phyloP scores from a whole-genome alignment of 192 early-diverging fungal genomes.

The Backusella australiensis region DNA sequence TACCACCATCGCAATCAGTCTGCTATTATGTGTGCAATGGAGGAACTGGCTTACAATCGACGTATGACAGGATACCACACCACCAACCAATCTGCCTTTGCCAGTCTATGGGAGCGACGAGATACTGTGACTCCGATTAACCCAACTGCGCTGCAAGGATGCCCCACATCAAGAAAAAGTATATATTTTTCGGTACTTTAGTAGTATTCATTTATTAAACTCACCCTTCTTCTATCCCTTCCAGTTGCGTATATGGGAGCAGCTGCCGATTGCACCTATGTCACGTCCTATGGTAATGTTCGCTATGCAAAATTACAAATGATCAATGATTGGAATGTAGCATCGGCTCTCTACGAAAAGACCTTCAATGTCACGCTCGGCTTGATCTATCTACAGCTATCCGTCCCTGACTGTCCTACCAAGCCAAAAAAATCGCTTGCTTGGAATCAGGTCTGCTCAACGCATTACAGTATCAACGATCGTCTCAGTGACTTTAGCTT shows the following conservation, averaged over 20 bases:
- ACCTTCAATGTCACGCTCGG: constrained; percentile 87
- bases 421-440: constrained; percentile 27
- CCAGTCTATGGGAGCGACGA: not conserved
- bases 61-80: constrained; percentile 13
- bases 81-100: not conserved
- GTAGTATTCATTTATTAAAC: not conserved
- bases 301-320: constrained; percentile 67
- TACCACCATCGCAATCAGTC: not conserved
- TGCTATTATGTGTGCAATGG: constrained; percentile 14
- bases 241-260: constrained; percentile 33
- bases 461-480: constrained; percentile 68
- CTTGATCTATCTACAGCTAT: constrained; percentile 74
- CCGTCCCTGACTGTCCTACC: constrained; percentile 57
- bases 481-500: constrained; percentile 85
- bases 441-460: constrained; percentile 84
- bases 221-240: not conserved
- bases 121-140: not conserved
- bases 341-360: constrained; percentile 77
- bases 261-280: constrained; percentile 75
- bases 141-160: constrained; percentile 12
- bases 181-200: not conserved
- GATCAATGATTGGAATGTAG: constrained; percentile 82
- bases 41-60: constrained; percentile 19
- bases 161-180: constrained; percentile 25
- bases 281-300: constrained; percentile 50